phyloP scores from a whole-genome alignment of 2,329 filamentous ascomycete genomes.

The Nemania sp. region DNA sequence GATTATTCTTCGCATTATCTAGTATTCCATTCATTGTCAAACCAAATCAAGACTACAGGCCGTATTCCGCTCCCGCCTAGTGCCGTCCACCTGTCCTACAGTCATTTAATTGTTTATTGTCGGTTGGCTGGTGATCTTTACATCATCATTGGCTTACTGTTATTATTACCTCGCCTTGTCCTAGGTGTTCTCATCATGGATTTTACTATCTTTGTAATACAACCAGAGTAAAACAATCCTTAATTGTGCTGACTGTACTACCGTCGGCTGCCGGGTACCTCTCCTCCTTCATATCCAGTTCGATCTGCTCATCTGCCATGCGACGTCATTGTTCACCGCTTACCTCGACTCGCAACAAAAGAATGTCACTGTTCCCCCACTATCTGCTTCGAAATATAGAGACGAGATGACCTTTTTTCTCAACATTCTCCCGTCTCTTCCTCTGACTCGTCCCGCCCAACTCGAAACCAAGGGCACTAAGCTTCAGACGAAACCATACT shows the following conservation, averaged over 20 bases:
- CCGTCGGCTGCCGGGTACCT: neutral
- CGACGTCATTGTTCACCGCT: neutral
- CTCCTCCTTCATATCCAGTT: neutral
- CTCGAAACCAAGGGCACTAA: slow-evolving; percentile 13
- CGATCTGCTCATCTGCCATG: neutral
- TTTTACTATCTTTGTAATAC: neutral
- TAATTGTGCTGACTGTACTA: neutral
- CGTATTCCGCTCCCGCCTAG: neutral
- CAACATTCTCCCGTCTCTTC: slow-evolving; percentile 41
- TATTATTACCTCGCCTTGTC: neutral
- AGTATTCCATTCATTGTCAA: neutral
- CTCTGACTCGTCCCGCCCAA: slow-evolving; percentile 27
- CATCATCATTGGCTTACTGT: neutral
- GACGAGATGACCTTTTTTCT: slow-evolving; percentile 46
- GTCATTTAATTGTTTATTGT: neutral
- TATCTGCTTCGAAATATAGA: slow-evolving; percentile 6
- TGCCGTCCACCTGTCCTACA: neutral
- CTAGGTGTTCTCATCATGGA: neutral
- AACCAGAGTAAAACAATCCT: neutral
- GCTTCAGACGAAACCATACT: neutral
- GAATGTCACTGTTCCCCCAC: slow-evolving; percentile 8
- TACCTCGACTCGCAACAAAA: slow-evolving; percentile 10
- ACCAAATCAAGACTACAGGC: neutral
- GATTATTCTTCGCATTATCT: neutral
- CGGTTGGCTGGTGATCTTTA: neutral